Conservation (phyloP, 345 rosid species). For the Erucastrum elatum region DNA sequence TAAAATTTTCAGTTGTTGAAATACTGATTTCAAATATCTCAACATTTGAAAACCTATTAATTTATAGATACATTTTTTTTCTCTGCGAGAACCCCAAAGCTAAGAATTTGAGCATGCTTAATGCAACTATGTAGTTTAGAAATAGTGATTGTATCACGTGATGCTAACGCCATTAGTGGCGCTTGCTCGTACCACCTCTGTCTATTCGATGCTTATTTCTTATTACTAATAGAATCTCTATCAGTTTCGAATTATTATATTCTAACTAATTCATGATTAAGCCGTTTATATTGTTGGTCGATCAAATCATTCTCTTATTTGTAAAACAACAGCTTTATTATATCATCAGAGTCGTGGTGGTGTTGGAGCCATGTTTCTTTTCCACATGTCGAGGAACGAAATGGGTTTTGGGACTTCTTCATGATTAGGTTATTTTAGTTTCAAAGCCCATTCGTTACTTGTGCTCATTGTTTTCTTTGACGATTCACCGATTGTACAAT, state of each 20-base stretch:
- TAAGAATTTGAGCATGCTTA: no score
- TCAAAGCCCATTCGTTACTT: not conserved
- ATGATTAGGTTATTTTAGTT: not conserved
- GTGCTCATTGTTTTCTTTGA: not conserved
- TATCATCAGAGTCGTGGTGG: conserved; percentile 4
- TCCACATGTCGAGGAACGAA: not conserved
- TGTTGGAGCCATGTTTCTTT: not conserved
- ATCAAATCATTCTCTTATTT: conserved; percentile 23
- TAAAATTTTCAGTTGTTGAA: no score
- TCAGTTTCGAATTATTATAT: conserved; percentile 16
- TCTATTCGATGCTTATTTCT: not conserved
- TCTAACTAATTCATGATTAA: not conserved
- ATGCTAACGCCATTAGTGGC: conserved; percentile 30
- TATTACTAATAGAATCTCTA: conserved; percentile 18
- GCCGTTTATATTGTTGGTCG: conserved; percentile 10
- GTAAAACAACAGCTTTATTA: not conserved
- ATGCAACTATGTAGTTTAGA: no score
- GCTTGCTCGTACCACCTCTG: not conserved
- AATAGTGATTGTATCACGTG: conserved; percentile 32
- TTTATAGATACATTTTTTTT: no score
- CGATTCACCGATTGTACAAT: not conserved
- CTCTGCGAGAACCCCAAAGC: no score
- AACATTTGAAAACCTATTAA: no score
- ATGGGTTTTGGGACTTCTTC: not conserved
- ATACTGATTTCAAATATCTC: no score